Evolutionary conservation across 1,284 basidiomycete species (phyloP).

Genomic region (Megacollybia platyphylla): DNA sequence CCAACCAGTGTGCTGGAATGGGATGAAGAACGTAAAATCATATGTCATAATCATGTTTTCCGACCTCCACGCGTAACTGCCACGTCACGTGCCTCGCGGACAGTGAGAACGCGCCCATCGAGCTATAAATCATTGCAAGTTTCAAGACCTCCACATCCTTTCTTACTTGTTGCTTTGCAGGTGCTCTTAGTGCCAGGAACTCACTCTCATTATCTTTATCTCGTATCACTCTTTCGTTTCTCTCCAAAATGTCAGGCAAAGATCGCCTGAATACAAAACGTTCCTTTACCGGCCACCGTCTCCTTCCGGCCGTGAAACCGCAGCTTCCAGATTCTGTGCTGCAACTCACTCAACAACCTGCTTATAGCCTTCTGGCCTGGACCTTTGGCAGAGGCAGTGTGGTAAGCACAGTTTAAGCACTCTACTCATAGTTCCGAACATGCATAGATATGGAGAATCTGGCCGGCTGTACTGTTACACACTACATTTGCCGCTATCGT

Average conservation of each 20-base stretch:
- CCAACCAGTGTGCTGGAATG: no score
- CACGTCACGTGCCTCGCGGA: not conserved
- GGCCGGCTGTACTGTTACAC: constrained; percentile 53
- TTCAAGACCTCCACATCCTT: not conserved
- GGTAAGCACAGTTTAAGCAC: constrained; percentile 13
- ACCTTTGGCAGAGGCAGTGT: constrained; percentile 52
- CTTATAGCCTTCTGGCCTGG: constrained; percentile 31
- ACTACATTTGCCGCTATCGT: constrained; percentile 43
- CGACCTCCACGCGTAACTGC: not conserved
- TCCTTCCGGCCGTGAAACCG: not conserved
- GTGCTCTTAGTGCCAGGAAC: not conserved
- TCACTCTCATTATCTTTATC: not conserved
- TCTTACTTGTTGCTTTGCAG: not conserved
- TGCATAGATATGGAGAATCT: constrained; percentile 50
- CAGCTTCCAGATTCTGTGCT: not conserved
- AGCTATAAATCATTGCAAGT: not conserved
- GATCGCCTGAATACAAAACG: not conserved
- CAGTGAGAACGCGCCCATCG: not conserved
- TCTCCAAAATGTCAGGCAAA: not conserved
- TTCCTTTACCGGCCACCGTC: constrained; percentile 2
- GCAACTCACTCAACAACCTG: constrained; percentile 1
- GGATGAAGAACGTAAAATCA: no score
- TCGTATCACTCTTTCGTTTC: not conserved
- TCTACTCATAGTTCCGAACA: not conserved
- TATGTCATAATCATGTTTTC: no score